Conservation (phyloP, 331 rosid species). For the Quercus lobata region DNA sequence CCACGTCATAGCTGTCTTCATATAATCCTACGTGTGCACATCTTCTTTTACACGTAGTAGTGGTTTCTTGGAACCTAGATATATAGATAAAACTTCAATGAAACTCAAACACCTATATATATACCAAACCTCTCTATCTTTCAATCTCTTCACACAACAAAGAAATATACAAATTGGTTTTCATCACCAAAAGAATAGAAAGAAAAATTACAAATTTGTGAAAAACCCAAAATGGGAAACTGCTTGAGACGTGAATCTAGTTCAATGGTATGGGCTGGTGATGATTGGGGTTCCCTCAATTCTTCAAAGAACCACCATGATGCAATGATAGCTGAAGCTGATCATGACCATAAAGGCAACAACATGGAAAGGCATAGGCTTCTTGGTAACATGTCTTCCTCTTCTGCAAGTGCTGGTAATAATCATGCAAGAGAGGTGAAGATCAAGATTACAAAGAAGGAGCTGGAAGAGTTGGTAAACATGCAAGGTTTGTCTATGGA, state of each 20-base stretch:
- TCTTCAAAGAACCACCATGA: conserved; percentile 25
- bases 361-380: conserved; percentile 33
- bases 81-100: not conserved
- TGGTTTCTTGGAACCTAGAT: not conserved
- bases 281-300: conserved; percentile 56
- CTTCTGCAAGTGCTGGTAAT: not conserved
- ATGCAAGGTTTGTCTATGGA: conserved; percentile 37
- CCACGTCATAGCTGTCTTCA: not conserved
- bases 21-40: not conserved
- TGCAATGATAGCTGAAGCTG: conserved; percentile 8
- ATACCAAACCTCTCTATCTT: not conserved
- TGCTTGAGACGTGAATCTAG: conserved; percentile 34
- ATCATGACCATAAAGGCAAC: not conserved
- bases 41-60: not conserved
- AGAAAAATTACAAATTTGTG: not conserved
- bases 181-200: too few species aligned
- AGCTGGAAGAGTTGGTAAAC: conserved; percentile 43
- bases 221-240: conserved; percentile 53
- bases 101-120: not conserved
- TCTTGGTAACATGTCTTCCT: conserved; percentile 18
- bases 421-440: conserved; percentile 38
- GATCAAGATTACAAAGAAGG: conserved; percentile 66
- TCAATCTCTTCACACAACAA: conserved; percentile 14
- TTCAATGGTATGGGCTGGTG: conserved; percentile 52
- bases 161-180: not conserved